Conservation (phyloP, 192 early-diverging fungal species). For the Podila epigama region DNA sequence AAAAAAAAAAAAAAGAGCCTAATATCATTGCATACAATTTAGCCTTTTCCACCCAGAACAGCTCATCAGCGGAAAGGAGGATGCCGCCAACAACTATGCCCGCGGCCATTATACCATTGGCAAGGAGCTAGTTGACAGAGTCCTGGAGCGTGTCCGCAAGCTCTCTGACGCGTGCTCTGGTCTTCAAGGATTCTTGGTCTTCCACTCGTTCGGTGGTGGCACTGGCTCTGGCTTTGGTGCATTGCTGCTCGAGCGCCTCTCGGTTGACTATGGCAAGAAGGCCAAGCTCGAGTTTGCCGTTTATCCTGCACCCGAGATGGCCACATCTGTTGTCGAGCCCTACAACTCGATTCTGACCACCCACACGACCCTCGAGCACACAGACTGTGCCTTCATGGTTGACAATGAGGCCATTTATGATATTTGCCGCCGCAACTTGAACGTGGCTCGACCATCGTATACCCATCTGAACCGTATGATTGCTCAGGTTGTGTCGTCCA, state of each 20-base stretch:
- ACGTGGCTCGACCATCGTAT: constrained; percentile 97
- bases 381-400: constrained; percentile 99
- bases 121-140: constrained; percentile 97
- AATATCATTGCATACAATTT: neutral
- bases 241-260: constrained; percentile 96
- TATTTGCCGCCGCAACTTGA: constrained; percentile 97
- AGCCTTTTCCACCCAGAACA: constrained; percentile 81
- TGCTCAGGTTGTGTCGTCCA: constrained; percentile 98
- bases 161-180: constrained; percentile 98
- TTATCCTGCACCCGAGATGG: constrained; percentile 97
- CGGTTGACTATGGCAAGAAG: constrained; percentile 99
- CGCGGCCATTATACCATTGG: constrained; percentile 99
- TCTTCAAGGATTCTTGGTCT: constrained; percentile 99
- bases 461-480: constrained; percentile 97
- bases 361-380: constrained; percentile 98
- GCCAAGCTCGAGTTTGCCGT: constrained; percentile 99
- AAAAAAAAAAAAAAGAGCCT: neutral
- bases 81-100: constrained; percentile 99
- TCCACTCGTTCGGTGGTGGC: constrained; percentile 99
- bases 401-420: constrained; percentile 99
- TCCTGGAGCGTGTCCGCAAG: constrained; percentile 97
- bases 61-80: constrained; percentile 99
- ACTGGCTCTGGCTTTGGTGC: constrained; percentile 99
- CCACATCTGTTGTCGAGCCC: constrained; percentile 97
- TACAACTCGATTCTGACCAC: constrained; percentile 99